Evolutionary conservation across 345 rosid species (phyloP).

Genomic region (Citropsis articulata): DNA sequence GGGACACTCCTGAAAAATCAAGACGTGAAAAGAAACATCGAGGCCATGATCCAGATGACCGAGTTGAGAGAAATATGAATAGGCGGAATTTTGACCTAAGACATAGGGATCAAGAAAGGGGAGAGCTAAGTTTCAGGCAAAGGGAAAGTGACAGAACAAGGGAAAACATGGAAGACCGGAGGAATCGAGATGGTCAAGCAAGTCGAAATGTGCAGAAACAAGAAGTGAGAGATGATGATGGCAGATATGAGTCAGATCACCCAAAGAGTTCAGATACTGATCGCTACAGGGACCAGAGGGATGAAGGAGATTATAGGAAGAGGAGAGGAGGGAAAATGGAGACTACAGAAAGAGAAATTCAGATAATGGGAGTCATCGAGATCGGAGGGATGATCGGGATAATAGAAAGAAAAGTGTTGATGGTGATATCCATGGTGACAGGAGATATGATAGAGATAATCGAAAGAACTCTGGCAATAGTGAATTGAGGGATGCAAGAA

Average conservation of each 20-base stretch:
- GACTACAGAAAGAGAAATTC: constrained; percentile 23
- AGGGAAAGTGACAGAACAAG: constrained; percentile 36
- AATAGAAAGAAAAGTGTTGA: constrained; percentile 15
- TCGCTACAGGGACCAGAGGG: constrained; percentile 19
- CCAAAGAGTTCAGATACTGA: constrained; percentile 24
- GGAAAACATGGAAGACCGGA: constrained; percentile 24
- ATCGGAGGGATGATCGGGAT: constrained; percentile 20
- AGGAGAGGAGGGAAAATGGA: constrained; percentile 19
- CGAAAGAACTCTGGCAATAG: background rate
- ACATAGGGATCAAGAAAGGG: constrained; percentile 34
- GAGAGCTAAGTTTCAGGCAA: constrained; percentile 23
- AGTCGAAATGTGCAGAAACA: constrained; percentile 25
- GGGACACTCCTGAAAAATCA: constrained; percentile 46
- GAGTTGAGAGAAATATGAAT: constrained; percentile 29
- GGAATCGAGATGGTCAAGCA: constrained; percentile 28
- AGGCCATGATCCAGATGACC: constrained; percentile 32
- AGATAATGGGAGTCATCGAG: constrained; percentile 13
- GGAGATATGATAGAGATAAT: constrained; percentile 21
- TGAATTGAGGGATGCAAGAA: background rate
- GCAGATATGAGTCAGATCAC: constrained; percentile 32
- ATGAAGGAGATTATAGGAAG: constrained; percentile 21
- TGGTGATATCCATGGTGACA: background rate
- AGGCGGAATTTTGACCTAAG: constrained; percentile 31
- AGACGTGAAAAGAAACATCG: constrained; percentile 40
- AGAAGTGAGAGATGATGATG: constrained; percentile 23